Percentiles rank a stretch among this genome's conserved stretches.
Conservation (phyloP, 2,329 filamentous ascomycete species). For the Penicillium sp. region DNA sequence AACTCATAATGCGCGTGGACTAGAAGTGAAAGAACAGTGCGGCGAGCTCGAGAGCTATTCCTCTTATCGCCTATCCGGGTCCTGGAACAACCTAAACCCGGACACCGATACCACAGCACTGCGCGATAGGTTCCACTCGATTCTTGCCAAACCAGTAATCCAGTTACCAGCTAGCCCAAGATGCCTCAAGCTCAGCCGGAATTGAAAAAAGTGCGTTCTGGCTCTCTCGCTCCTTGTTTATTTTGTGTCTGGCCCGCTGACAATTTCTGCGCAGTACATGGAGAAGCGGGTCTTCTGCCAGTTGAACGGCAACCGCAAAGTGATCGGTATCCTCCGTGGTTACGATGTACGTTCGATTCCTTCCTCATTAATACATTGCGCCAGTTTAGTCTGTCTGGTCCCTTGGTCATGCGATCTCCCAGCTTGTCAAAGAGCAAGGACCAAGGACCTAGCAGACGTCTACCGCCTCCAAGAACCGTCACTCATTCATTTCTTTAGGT, state of each 20-base stretch:
- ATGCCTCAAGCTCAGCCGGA: conserved; percentile 99
- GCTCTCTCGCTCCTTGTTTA: not conserved
- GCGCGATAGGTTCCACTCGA: conserved; percentile 17
- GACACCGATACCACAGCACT: conserved; percentile 32
- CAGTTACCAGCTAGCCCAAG: conserved; percentile 44
- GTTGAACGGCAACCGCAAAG: conserved; percentile 95
- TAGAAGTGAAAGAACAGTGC: not conserved
- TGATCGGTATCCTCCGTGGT: conserved; percentile 88
- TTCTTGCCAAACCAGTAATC: conserved; percentile 22
- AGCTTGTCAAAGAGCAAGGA: not conserved
- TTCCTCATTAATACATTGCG: not conserved
- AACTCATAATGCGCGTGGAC: conserved; percentile 50
- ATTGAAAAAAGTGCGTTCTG: conserved; percentile 80
- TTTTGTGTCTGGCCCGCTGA: conserved; percentile 14
- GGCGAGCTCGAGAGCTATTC: conserved; percentile 1
- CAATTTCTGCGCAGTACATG: conserved; percentile 70
- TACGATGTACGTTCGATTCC: conserved; percentile 73
- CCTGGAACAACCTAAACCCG: conserved; percentile 39
- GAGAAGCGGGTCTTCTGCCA: conserved; percentile 99
- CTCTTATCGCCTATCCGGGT: conserved; percentile 24
- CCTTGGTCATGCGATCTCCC: not conserved
- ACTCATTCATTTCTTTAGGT: conserved; percentile 59
- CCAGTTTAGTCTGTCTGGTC: not conserved
- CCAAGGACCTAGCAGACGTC: not conserved
- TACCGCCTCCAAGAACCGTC: not conserved